phyloP scores from a whole-genome alignment of 768 basidiomycete species.

The Cystofilobasidium bisporidii region DNA sequence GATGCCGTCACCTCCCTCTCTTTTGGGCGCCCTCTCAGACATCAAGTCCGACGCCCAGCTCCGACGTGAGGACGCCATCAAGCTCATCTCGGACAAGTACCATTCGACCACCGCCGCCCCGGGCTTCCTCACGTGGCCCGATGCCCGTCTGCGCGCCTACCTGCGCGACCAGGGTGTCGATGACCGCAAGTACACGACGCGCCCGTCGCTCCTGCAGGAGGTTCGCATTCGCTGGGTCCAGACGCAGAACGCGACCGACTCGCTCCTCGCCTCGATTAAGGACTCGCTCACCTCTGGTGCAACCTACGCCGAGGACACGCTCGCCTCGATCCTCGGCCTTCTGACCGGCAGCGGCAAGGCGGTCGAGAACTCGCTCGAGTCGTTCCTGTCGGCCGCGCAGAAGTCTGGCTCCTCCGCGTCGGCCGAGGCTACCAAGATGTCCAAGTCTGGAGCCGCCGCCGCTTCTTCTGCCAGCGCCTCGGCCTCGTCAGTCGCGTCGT shows the following conservation, averaged over 20 bases:
- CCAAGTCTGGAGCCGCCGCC: slow-evolving; percentile 4
- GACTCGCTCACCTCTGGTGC: slow-evolving; percentile 60
- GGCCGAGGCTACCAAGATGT: slow-evolving; percentile 7
- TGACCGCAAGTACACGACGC: slow-evolving; percentile 53
- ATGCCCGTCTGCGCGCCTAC: slow-evolving; percentile 82
- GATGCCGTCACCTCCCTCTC: no score
- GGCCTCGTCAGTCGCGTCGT: slow-evolving; percentile 22
- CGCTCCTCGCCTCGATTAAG: slow-evolving; percentile 52
- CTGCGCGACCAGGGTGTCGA: slow-evolving; percentile 62
- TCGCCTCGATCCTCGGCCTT: slow-evolving; percentile 43
- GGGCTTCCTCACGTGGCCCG: slow-evolving; percentile 80
- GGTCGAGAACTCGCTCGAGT: slow-evolving; percentile 30
- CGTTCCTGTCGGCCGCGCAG: slow-evolving; percentile 32
- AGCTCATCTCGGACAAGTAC: slow-evolving; percentile 44
- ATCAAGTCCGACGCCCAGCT: slow-evolving; percentile 52
- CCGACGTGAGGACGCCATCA: slow-evolving; percentile 55
- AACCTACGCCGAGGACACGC: slow-evolving; percentile 64
- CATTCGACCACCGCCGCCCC: slow-evolving; percentile 48
- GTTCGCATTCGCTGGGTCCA: slow-evolving; percentile 62
- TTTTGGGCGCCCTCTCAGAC: slow-evolving; percentile 37
- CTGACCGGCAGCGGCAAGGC: slow-evolving; percentile 38
- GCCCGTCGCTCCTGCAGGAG: slow-evolving; percentile 62
- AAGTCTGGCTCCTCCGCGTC: neutral
- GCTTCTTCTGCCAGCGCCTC: slow-evolving; percentile 26
- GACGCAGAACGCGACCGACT: slow-evolving; percentile 51